Conservation (phyloP, 2,329 filamentous ascomycete genomes). For the Pseudogymnoascus sp. region DNA sequence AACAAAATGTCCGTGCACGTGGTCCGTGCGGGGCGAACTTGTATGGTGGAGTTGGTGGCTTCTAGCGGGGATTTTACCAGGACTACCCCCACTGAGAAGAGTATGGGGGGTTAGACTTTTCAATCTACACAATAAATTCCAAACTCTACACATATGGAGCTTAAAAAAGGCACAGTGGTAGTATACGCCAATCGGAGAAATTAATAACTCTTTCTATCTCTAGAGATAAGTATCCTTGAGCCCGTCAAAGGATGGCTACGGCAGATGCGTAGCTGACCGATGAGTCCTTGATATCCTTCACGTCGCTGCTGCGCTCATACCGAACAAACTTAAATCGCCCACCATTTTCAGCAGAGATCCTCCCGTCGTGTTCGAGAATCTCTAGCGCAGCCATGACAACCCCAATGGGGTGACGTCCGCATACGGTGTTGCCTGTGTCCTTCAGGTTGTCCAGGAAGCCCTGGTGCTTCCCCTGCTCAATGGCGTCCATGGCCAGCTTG, state of each 20-base stretch:
- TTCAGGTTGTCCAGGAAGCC: conserved; percentile 62
- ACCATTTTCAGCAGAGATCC: conserved; percentile 28
- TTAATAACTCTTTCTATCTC: background rate
- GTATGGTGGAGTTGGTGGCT: background rate
- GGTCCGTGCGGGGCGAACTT: conserved; percentile 1
- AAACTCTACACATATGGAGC: too few relatives aligned
- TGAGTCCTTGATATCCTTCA: conserved; percentile 58
- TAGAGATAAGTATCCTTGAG: background rate
- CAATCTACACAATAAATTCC: background rate
- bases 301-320: conserved; percentile 80
- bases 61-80: background rate
- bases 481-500: conserved; percentile 72
- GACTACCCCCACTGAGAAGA: background rate
- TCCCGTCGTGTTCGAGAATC: conserved; percentile 38
- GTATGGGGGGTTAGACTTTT: background rate
- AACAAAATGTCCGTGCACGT: conserved; percentile 9
- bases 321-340: conserved; percentile 61
- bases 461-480: conserved; percentile 66
- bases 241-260: conserved; percentile 61
- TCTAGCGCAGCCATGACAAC: conserved; percentile 86
- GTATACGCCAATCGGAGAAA: background rate
- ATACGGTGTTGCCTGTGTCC: conserved; percentile 82
- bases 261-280: conserved; percentile 95
- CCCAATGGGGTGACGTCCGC: conserved; percentile 89
- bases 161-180: background rate